A percentile compares a stretch with the other conserved stretches of the same genome.
Conservation (phyloP, 2,329 filamentous ascomycete species). For the Botrytis cinerea region DNA sequence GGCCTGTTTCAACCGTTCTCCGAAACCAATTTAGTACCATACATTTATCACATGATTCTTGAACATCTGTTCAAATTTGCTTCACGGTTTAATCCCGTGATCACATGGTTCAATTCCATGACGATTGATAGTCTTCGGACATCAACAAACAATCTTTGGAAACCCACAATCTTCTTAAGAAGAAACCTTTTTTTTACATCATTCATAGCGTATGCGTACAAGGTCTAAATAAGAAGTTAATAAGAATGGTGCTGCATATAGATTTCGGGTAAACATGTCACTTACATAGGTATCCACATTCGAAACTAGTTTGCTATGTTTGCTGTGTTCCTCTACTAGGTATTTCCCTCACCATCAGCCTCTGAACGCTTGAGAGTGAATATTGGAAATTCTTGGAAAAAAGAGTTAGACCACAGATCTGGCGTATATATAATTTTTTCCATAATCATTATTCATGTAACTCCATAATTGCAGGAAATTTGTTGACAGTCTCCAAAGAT, state of each 20-base stretch:
- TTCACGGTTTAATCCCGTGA: background rate
- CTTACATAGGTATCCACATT: background rate
- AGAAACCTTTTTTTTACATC: background rate
- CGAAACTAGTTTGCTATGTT: background rate
- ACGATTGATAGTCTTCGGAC: background rate
- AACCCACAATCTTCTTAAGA: background rate
- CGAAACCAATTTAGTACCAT: background rate
- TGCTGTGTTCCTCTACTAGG: background rate
- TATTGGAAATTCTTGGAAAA: background rate
- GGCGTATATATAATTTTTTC: background rate
- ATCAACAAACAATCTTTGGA: constrained; percentile 6
- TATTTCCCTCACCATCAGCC: background rate
- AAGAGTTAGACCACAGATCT: too few species aligned
- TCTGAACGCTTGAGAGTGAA: background rate
- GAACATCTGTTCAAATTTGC: background rate
- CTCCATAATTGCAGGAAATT: too few species aligned
- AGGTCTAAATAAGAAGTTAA: too few species aligned
- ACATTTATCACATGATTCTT: background rate
- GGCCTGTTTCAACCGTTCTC: background rate
- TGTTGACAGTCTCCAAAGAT: too few species aligned
- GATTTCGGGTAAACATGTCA: too few species aligned
- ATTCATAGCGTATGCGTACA: too few species aligned
- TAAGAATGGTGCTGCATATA: too few species aligned
- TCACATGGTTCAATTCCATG: background rate
- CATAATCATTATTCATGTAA: background rate